A percentile compares a stretch with the other conserved stretches of the same genome.
Evolutionary conservation across 2,329 filamentous ascomycete genomes (phyloP).

Genomic region (Claviceps quebecensis): DNA sequence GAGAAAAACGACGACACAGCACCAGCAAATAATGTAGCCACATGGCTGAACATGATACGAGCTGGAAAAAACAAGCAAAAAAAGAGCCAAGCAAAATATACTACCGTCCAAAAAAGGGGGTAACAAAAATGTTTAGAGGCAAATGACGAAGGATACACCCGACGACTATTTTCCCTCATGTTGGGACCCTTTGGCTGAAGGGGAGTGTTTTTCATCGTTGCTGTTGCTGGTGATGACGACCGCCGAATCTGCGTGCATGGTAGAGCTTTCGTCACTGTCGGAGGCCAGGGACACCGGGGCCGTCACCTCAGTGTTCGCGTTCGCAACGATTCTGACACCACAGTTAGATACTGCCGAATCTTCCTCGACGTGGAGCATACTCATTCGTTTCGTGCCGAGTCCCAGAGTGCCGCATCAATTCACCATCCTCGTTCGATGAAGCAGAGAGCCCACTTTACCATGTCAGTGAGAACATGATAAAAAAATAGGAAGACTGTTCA

Average conservation of each 20-base stretch:
- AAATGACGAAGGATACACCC: neutral
- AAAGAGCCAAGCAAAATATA: slow-evolving; percentile 7
- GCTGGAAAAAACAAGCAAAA: slow-evolving; percentile 5
- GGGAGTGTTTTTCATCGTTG: slow-evolving; percentile 35
- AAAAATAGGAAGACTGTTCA: slow-evolving; percentile 10
- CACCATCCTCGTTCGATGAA: slow-evolving; percentile 16
- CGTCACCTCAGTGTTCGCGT: slow-evolving; percentile 26
- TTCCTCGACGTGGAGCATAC: slow-evolving; percentile 19
- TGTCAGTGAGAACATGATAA: slow-evolving; percentile 2
- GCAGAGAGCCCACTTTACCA: slow-evolving; percentile 13
- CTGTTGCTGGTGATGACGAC: slow-evolving; percentile 18
- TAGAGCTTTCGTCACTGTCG: slow-evolving; percentile 39
- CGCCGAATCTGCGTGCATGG: slow-evolving; percentile 37
- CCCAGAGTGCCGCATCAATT: slow-evolving; percentile 16
- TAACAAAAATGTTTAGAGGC: neutral
- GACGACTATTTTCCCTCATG: slow-evolving; percentile 16
- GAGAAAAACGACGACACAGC: slow-evolving; percentile 6
- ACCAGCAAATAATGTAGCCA: slow-evolving; percentile 5
- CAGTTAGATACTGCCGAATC: slow-evolving; percentile 19
- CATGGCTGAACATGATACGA: slow-evolving; percentile 8
- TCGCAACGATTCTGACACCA: slow-evolving; percentile 22
- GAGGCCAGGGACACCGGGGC: slow-evolving; percentile 28
- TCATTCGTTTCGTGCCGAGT: slow-evolving; percentile 20
- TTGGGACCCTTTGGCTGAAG: slow-evolving; percentile 28
- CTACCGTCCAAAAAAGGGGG: slow-evolving; percentile 2